These are phyloP conservation scores for Ilex asprella DNA, from an alignment of 257 asterid species.

Conservation along the genomic window DNA sequence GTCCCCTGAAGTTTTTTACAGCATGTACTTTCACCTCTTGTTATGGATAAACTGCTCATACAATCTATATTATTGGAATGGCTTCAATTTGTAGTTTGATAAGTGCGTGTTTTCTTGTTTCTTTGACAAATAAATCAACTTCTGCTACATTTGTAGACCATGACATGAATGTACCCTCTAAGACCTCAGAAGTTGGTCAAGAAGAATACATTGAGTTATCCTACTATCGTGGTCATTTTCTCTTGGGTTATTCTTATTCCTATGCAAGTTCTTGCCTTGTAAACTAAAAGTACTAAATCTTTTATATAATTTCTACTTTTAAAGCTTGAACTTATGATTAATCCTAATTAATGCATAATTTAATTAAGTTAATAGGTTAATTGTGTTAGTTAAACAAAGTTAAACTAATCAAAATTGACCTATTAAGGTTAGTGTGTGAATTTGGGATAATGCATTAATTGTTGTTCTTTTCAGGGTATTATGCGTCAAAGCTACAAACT, in stretches of 20 bases:
- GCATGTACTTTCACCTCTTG: too few relatives aligned
- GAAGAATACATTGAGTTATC: conserved; percentile 44
- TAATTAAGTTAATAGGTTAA: too few relatives aligned
- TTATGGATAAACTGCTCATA: neutral
- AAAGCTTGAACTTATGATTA: too few relatives aligned
- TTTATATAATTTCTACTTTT: neutral
- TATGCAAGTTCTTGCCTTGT: neutral
- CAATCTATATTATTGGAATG: neutral
- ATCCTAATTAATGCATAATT: too few relatives aligned
- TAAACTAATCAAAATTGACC: too few relatives aligned
- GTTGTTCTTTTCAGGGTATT: too few relatives aligned
- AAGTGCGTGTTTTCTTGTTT: conserved; percentile 7
- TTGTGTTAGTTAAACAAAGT: too few relatives aligned
- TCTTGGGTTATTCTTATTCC: conserved; percentile 7
- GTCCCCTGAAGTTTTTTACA: too few relatives aligned
- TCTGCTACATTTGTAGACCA: conserved; percentile 25
- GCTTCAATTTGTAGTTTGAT: conserved; percentile 5
- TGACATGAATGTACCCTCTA: conserved; percentile 23
- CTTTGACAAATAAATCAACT: conserved; percentile 28
- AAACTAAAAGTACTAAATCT: neutral
- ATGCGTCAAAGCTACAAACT: too few relatives aligned
- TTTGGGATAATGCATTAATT: too few relatives aligned
- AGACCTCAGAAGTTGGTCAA: conserved; percentile 18
- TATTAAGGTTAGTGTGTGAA: too few relatives aligned
- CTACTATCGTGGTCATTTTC: conserved; percentile 18